phyloP scores from a whole-genome alignment of 352 stramenopile species.

The Globisporangium cylindrosporum region DNA sequence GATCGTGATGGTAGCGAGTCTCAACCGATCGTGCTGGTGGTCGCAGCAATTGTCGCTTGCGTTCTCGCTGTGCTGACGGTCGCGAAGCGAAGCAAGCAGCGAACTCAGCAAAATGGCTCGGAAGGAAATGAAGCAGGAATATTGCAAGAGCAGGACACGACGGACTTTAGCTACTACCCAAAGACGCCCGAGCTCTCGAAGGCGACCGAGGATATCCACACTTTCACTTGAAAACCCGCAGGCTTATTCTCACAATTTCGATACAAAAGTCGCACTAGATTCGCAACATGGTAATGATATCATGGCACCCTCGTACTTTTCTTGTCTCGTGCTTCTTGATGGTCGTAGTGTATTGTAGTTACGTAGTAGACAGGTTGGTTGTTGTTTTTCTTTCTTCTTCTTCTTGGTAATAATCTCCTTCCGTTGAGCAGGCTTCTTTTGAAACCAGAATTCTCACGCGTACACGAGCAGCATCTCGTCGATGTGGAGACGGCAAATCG shows the following conservation, averaged over 20 bases:
- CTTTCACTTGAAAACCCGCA: neutral
- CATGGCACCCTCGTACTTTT: neutral
- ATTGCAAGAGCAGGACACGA: neutral
- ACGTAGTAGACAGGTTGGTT: conserved; percentile 4
- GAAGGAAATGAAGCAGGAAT: neutral
- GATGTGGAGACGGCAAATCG: conserved; percentile 80
- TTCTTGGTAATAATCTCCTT: neutral
- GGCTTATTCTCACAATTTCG: neutral
- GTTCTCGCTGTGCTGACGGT: conserved; percentile 4
- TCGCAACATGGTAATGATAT: neutral
- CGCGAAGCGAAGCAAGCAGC: conserved; percentile 1
- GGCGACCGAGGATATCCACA: neutral
- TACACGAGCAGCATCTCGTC: conserved; percentile 85
- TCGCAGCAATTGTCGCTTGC: neutral
- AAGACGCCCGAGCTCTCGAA: conserved; percentile 2
- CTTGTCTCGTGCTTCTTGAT: neutral
- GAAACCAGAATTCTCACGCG: conserved; percentile 32
- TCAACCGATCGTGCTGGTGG: neutral
- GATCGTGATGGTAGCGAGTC: neutral
- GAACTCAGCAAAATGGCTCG: neutral
- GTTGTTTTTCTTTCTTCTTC: neutral
- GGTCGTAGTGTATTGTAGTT: conserved; percentile 3
- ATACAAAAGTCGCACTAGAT: neutral
- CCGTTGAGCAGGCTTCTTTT: neutral
- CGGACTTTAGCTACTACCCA: conserved; percentile 7